Evolutionary conservation across 2,329 filamentous ascomycete species (phyloP).

Genomic region (Fusarium poae): DNA sequence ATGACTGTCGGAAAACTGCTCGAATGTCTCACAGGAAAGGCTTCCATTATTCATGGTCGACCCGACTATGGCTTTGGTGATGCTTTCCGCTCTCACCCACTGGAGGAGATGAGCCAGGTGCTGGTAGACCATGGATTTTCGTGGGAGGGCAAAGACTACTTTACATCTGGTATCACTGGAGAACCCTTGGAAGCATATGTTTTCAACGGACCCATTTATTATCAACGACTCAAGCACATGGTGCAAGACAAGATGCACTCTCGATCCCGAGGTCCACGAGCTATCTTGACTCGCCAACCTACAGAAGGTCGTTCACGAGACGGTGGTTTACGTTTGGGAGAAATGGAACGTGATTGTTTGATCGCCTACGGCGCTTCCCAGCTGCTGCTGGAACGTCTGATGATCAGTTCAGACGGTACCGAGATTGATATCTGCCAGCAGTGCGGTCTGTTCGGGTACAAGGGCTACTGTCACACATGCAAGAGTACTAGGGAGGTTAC

Average conservation of each 20-base stretch:
- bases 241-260: constrained; percentile 99
- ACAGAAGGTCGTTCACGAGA: constrained; percentile 95
- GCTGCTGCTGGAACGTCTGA: constrained; percentile 89
- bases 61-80: constrained; percentile 88
- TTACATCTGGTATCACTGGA: constrained; percentile 94
- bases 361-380: constrained; percentile 97
- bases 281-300: constrained; percentile 93
- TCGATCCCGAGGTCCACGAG: constrained; percentile 87
- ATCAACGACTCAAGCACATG: constrained; percentile 99
- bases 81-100: constrained; percentile 83
- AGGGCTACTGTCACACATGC: constrained; percentile 94
- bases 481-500: constrained; percentile 86
- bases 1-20: constrained; percentile 99
- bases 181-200: constrained; percentile 95
- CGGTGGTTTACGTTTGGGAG: constrained; percentile 91
- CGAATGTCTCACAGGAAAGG: constrained; percentile 94
- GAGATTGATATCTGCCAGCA: constrained; percentile 93
- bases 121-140: constrained; percentile 91
- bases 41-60: constrained; percentile 85
- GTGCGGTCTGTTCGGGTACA: constrained; percentile 95
- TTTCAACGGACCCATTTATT: constrained; percentile 99
- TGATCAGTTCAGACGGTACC: constrained; percentile 93
- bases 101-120: constrained; percentile 89
- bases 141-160: constrained; percentile 97
- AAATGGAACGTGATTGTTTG: constrained; percentile 98